Percentiles rank a stretch among this genome's conserved stretches.
These are phyloP conservation scores for Leptographium flavum DNA, from an alignment of 2,329 filamentous ascomycete species.

Conservation along the genomic window DNA sequence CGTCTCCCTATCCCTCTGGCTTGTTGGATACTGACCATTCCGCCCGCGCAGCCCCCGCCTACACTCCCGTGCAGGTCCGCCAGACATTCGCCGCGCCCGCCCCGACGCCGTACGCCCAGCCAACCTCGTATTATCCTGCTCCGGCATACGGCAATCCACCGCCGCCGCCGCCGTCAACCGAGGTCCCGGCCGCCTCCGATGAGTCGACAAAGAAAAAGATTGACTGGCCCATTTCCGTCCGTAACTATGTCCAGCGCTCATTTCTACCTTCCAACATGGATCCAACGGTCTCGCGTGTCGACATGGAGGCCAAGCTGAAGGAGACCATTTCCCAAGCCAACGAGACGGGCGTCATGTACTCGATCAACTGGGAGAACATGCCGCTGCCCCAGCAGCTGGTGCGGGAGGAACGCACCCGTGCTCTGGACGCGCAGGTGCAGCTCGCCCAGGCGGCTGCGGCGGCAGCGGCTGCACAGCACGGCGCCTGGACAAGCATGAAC, in stretches of 20 bases:
- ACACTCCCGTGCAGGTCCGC: conserved; percentile 28
- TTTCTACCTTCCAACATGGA: conserved; percentile 64
- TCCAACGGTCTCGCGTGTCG: conserved; percentile 43
- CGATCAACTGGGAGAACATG: conserved; percentile 69
- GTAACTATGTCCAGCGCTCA: conserved; percentile 76
- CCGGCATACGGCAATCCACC: conserved; percentile 11
- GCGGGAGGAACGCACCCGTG: conserved; percentile 44
- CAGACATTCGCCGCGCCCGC: conserved; percentile 17
- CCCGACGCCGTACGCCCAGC: conserved; percentile 16
- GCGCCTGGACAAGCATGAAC: conserved; percentile 8
- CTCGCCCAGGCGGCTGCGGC: conserved; percentile 2
- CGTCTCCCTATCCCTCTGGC: no score
- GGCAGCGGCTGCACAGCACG: background rate
- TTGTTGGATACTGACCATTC: background rate
- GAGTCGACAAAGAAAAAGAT: conserved; percentile 38
- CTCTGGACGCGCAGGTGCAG: conserved; percentile 1
- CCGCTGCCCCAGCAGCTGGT: conserved; percentile 78
- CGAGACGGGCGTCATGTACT: conserved; percentile 54
- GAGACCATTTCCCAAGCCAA: conserved; percentile 72
- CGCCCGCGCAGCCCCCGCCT: conserved; percentile 21
- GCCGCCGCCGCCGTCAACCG: no score
- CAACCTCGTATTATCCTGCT: conserved; percentile 7
- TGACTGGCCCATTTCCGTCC: conserved; percentile 71
- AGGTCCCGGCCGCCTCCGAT: background rate
- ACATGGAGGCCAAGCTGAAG: conserved; percentile 78